Conservation (phyloP, 352 stramenopile genomes). For the Pythium plurisporium region DNA sequence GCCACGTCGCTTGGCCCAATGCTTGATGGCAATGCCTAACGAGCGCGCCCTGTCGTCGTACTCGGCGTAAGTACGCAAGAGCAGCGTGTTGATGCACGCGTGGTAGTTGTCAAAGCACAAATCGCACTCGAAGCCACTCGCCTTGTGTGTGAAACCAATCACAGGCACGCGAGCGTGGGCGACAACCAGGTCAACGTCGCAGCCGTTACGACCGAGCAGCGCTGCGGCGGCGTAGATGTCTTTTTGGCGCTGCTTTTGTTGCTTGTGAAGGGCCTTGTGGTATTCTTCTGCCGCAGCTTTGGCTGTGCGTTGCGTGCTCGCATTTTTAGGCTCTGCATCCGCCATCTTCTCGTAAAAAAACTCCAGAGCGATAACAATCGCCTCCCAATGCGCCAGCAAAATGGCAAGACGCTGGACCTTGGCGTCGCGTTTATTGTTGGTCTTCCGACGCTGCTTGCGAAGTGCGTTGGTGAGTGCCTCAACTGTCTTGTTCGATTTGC, state of each 20-base stretch:
- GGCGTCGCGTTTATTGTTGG: background rate
- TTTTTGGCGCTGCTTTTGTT: slow-evolving; percentile 18
- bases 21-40: slow-evolving; percentile 95
- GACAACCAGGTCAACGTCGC: slow-evolving; percentile 61
- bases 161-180: slow-evolving; percentile 71
- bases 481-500: slow-evolving; percentile 45
- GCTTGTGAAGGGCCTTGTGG: slow-evolving; percentile 24
- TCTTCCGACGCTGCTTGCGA: slow-evolving; percentile 26
- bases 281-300: background rate
- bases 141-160: slow-evolving; percentile 64
- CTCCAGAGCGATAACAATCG: slow-evolving; percentile 20
- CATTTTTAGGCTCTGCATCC: background rate
- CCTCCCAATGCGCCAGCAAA: slow-evolving; percentile 9
- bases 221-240: slow-evolving; percentile 17
- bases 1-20: slow-evolving; percentile 95
- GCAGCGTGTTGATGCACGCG: slow-evolving; percentile 71
- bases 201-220: slow-evolving; percentile 45
- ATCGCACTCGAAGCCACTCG: slow-evolving; percentile 65
- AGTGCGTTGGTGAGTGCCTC: slow-evolving; percentile 44
- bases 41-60: slow-evolving; percentile 76
- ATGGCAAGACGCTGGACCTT: slow-evolving; percentile 6
- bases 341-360: slow-evolving; percentile 42
- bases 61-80: slow-evolving; percentile 72
- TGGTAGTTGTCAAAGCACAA: slow-evolving; percentile 84
- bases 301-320: background rate